These are phyloP conservation scores for Claviceps arundinis DNA, from an alignment of 2,329 filamentous ascomycete genomes.

Conservation along the genomic window DNA sequence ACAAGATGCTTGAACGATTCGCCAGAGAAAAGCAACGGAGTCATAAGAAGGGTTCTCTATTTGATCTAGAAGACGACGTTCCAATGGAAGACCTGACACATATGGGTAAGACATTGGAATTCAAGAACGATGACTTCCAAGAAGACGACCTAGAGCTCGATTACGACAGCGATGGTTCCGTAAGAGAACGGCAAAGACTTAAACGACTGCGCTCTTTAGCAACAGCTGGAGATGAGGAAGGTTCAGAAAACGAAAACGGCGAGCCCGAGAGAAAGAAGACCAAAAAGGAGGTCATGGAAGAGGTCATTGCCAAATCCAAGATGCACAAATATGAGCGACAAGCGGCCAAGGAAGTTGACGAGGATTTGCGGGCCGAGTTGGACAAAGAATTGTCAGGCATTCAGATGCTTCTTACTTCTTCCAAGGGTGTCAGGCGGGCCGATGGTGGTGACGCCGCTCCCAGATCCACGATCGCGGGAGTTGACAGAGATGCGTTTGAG, in stretches of 20 bases:
- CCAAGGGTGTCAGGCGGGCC: conserved; percentile 25
- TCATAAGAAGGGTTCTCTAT: conserved; percentile 66
- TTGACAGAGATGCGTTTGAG: conserved; percentile 58
- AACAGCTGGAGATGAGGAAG: conserved; percentile 32
- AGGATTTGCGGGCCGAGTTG: conserved; percentile 70
- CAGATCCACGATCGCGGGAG: conserved; percentile 27
- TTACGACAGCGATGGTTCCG: conserved; percentile 43
- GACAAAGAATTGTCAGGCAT: conserved; percentile 74
- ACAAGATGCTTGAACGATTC: conserved; percentile 83
- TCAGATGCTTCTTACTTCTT: conserved; percentile 52
- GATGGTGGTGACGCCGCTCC: conserved; percentile 12
- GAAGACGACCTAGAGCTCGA: conserved; percentile 56
- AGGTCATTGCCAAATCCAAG: conserved; percentile 95
- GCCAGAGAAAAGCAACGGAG: conserved; percentile 71
- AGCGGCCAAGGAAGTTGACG: conserved; percentile 82
- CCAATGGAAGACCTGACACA: conserved; percentile 62
- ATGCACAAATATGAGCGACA: conserved; percentile 90
- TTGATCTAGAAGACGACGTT: conserved; percentile 70
- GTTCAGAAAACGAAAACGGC: conserved; percentile 32
- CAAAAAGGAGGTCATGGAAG: conserved; percentile 95
- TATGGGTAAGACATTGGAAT: conserved; percentile 58
- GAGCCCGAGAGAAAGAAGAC: conserved; percentile 79
- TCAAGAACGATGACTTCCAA: conserved; percentile 64
- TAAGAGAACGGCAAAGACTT: conserved; percentile 38
- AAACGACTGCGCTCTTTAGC: conserved; percentile 41